phyloP scores from a whole-genome alignment of 345 rosid species.

The Ailanthus altissimus region DNA sequence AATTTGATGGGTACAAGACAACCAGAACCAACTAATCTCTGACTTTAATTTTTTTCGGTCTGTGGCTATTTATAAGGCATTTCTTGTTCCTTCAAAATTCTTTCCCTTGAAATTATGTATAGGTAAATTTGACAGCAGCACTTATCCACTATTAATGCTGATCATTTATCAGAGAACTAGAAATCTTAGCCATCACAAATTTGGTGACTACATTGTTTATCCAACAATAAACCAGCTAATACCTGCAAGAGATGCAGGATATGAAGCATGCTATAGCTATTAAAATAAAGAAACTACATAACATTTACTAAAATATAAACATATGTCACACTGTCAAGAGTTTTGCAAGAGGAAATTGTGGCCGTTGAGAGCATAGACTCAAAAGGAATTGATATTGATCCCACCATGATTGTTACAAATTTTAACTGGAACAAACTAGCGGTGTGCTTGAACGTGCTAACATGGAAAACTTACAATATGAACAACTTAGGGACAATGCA shows the following conservation, averaged over 20 bases:
- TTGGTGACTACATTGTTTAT: neutral
- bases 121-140: neutral
- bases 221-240: neutral
- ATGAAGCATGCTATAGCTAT: neutral
- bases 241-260: neutral
- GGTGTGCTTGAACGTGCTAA: neutral
- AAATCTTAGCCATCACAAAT: neutral
- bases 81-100: neutral
- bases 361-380: neutral
- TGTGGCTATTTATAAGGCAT: neutral
- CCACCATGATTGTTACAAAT: neutral
- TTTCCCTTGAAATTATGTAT: neutral
- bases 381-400: neutral
- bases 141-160: neutral
- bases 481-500: neutral
- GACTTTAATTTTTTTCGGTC: neutral
- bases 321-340: neutral
- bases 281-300: neutral
- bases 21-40: neutral
- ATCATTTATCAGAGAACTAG: neutral
- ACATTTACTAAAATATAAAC: neutral
- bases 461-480: neutral
- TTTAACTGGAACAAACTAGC: neutral
- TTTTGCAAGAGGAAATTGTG: neutral
- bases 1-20: neutral